phyloP scores from a whole-genome alignment of 805 yeast species.

The Wickerhamomyces tratensis region DNA sequence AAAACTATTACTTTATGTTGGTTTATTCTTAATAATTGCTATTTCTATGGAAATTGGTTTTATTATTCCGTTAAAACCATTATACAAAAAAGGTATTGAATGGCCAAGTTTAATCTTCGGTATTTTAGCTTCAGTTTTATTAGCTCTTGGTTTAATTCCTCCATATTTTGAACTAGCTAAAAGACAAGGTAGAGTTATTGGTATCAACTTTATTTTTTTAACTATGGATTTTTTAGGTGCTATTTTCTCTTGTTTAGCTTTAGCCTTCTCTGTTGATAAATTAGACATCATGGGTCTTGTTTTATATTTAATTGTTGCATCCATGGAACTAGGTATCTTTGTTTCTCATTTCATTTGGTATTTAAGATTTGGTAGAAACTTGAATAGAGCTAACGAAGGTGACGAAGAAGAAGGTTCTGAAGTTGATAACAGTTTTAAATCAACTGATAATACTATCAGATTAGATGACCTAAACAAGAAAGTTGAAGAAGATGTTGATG shows the following conservation, averaged over 20 bases:
- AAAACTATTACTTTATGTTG: slow-evolving; percentile 27
- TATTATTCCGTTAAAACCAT: slow-evolving; percentile 57
- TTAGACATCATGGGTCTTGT: slow-evolving; percentile 75
- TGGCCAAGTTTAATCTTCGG: slow-evolving; percentile 86
- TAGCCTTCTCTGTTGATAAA: slow-evolving; percentile 48
- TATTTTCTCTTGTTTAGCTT: slow-evolving; percentile 58
- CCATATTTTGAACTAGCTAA: slow-evolving; percentile 82
- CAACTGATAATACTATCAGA: no score
- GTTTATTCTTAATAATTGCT: slow-evolving; percentile 30
- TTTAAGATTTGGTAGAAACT: slow-evolving; percentile 27
- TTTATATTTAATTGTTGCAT: slow-evolving; percentile 65
- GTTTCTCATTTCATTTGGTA: slow-evolving; percentile 65
- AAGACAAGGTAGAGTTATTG: slow-evolving; percentile 76
- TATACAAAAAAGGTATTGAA: slow-evolving; percentile 28
- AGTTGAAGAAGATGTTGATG: no score
- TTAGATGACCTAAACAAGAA: no score
- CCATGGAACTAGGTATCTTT: slow-evolving; percentile 70
- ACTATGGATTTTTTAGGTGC: slow-evolving; percentile 78
- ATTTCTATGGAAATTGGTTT: slow-evolving; percentile 63
- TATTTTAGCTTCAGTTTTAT: slow-evolving; percentile 61
- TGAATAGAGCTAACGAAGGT: not conserved
- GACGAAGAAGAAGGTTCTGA: not conserved
- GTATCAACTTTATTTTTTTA: slow-evolving; percentile 77
- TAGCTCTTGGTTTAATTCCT: slow-evolving; percentile 76
- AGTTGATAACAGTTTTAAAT: no score